Evolutionary conservation across 148 eudicot species (phyloP), one percentile per base, ranked within the genome.

Genomic region (Fallopia convolvulus): DNA sequence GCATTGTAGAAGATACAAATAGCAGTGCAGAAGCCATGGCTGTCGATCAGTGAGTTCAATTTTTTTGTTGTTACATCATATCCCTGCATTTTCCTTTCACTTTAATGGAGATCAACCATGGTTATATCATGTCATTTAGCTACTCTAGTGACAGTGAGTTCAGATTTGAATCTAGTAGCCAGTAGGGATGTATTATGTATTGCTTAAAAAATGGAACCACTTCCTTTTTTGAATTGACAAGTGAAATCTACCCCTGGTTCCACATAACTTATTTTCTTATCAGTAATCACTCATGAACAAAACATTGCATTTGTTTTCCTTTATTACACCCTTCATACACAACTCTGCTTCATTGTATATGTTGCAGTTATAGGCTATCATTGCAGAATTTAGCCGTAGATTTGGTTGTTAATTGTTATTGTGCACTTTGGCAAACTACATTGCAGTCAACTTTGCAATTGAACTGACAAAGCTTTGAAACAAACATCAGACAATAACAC

Each of bases 11-110:
- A 58, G 90, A 87, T 82, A 84, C 82, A 26, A 81, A n/a, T 56
- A 87, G 86, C 70, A 82, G 68, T 52, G 85, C 88, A 49, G 92
- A 89, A 79, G 89, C 95, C 74, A 93, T 90, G 97, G 88, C 79
- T 77, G 39, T 93, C 63, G 95, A 89, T 84, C 90, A 90, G 81
- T 46, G 32, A 68, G 23, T 76, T 79, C 30, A 32, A 40, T 15
- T 46, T 42, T 49, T 41, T 44, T 44, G 47, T 44, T 46, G 75
- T 36, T 39, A 68, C 44, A 36, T 66, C 20, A 68, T 21, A 36
- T 39, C 46, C 72, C 72, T 68, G 46, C 4, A 56, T 30, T 65
- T 65, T 65, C 3, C 33, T 58, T 30, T 32, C 70, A 32, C 41
- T 65, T 32, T 32, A 41, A 10, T 23, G 23, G 68, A 26, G 68